Base-by-base conservation (phyloP, 768 basidiomycete species). In the Strobilomyces dryophilus region DNA sequence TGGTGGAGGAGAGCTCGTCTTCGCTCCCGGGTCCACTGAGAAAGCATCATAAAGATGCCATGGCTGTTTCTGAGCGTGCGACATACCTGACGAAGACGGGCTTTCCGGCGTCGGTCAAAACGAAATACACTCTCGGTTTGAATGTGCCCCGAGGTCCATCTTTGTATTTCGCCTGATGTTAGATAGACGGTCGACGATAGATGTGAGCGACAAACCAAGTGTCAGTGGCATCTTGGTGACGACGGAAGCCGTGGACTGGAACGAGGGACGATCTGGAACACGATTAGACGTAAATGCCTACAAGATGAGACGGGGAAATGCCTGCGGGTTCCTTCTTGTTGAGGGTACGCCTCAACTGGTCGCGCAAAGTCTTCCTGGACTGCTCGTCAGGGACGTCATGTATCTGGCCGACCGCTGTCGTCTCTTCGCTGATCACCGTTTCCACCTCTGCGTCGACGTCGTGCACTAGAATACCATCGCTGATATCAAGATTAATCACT, bases 21-120 rank as follows among this genome's bases (percentile, higher is more conserved):
- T 79, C 80, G 42, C 74, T 75, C 42, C 75, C 76, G 43, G 82
- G 74, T 39, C 76, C 79, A 62, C 81, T 84, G 51, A 37, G 45
- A 35, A 29, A 15, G 26, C 24, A 43, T 45, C 31, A 21, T 44
- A 47, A 18, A 20, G n/a, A 31, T 41, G 42, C 5, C 53, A 56
- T 45, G 45, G 12, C n/a, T 11, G 45, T 35, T 36, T 52, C 40
- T 37, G 26, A 32, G 48, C 20, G 17, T 31, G 18, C 5, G 44
- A 60, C 74, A 54, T 68, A 89, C 94, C 90, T 92, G 40, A 84
- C 78, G 64, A 90, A 99, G 11, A 99, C 94, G n/a, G 95, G 95
- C 70, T 99, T 98, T 27, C 97, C 97, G 29, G 97, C 97, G 56
- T 95, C 85, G 0, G 95, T 98, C 18, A 98, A 78, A 15, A 98